Percentiles rank a stretch among this genome's conserved stretches.
These are phyloP conservation scores for Populus hybrid DNA, from an alignment of 441 rosid species.

Conservation along the genomic window DNA sequence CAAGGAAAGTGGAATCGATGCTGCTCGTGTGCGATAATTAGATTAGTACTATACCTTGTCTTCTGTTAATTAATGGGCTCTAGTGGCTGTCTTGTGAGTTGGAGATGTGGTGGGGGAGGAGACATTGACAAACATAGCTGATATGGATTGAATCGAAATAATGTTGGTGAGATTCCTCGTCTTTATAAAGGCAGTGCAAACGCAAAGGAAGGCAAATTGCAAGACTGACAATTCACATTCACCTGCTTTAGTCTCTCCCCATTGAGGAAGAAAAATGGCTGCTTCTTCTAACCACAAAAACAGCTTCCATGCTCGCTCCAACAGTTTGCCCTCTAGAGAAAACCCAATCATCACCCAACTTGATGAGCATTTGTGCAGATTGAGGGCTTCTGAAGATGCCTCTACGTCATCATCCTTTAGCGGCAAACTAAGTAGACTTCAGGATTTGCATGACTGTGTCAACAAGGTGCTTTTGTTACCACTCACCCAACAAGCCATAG, in stretches of 20 bases:
- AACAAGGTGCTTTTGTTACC: constrained; percentile 34
- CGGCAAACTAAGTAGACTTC: constrained; percentile 25
- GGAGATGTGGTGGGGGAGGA: constrained; percentile 9
- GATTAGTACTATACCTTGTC: neutral
- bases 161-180: constrained; percentile 21
- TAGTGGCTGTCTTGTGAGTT: constrained; percentile 1
- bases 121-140: constrained; percentile 26
- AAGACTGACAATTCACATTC: neutral
- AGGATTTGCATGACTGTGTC: constrained; percentile 40
- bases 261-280: constrained; percentile 21
- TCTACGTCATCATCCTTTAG: constrained; percentile 26
- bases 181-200: constrained; percentile 7
- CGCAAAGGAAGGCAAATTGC: neutral
- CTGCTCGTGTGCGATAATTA: constrained; percentile 1
- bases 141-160: constrained; percentile 5
- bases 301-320: constrained; percentile 34
- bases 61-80: neutral
- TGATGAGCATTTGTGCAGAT: constrained; percentile 25
- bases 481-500: constrained; percentile 24
- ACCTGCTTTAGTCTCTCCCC: neutral
- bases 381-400: constrained; percentile 29
- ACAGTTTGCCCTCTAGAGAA: constrained; percentile 38
- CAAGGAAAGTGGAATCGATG: neutral
- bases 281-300: neutral
- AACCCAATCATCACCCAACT: constrained; percentile 32